A percentile compares a stretch with the other conserved stretches of the same genome.
Conservation (phyloP, 2,329 filamentous ascomycete species). For the Aspergillus ruber region DNA sequence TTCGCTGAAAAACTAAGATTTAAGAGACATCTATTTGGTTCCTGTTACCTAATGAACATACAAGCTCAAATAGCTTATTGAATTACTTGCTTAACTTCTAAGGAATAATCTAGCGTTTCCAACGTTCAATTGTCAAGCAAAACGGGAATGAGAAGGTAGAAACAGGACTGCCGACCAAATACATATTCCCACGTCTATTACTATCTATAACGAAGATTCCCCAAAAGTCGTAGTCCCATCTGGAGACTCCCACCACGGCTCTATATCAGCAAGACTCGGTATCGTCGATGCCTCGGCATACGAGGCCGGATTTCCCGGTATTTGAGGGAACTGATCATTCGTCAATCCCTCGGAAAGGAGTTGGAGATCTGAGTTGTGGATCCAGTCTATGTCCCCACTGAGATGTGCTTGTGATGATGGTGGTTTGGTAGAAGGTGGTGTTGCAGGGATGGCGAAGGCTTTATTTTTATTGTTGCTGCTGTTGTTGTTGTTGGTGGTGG, state of each 20-base stretch:
- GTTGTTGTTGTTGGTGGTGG: neutral
- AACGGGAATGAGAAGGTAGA: too few species aligned
- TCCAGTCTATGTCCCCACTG: conserved; percentile 23
- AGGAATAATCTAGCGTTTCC: too few species aligned
- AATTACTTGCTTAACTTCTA: too few species aligned
- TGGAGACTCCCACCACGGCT: conserved; percentile 27
- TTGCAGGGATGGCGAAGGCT: conserved; percentile 2
- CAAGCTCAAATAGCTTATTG: too few species aligned
- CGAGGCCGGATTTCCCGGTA: conserved; percentile 5
- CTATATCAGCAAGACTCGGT: conserved; percentile 20
- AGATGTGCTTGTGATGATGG: conserved; percentile 4
- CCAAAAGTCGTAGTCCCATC: conserved; percentile 11
- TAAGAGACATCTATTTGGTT: too few species aligned
- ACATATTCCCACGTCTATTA: neutral
- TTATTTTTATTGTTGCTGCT: neutral
- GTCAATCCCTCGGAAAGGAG: conserved; percentile 17
- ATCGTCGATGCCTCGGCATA: conserved; percentile 9
- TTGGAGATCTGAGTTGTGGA: conserved; percentile 20
- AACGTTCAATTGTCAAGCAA: too few species aligned
- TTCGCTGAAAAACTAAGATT: too few species aligned
- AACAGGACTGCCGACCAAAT: neutral
- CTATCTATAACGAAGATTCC: conserved; percentile 13
- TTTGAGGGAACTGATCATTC: conserved; percentile 12
- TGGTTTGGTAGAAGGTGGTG: conserved; percentile 2
- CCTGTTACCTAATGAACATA: too few species aligned